Base-by-base conservation (phyloP, 805 yeast genomes). In the Wickerhamiella brachini region DNA sequence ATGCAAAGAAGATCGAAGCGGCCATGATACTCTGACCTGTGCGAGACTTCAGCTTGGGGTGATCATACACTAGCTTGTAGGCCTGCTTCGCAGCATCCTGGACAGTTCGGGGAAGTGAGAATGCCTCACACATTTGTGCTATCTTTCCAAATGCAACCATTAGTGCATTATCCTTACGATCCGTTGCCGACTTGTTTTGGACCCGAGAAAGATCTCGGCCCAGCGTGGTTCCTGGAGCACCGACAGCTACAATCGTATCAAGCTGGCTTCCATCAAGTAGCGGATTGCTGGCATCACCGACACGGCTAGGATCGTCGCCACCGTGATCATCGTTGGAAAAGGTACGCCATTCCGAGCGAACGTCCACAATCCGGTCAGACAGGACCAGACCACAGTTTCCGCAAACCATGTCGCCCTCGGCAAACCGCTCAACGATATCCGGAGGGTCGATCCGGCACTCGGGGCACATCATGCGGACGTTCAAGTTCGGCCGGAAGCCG, bases 291-390 rank as follows among this genome's bases (percentile, higher is more conserved):
- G 97, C 97, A 64, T 89, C 97, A 67, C 98, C 98, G 56, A 90
- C 98, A 85, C 98, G 97, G 57, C 93, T 82, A 4, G 98, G 98
- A 66, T 90, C 98, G 67, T 88, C 97, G 60, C 95, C 95, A 59
- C 90, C 93, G 66, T 90, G 97, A 67, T 90, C 98, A 66, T 90
- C 98, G 64, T 93, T 93, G 53, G 94, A 83, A 66, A 90, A 90
- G 2, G 98, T 93, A 72, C 98, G 85, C 98, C 98, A 90, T 72
- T 90, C 98, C 1, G 96, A 86, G 58, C 97, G 75, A 4, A 95
- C 89, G 62, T 90, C 98, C 29, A 90, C 95, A 49, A 90, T 81
- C 56, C 89, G 76, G 64, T 88, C 95, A 59, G 95, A 85, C 22
- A 93, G 75, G 1, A 90, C 97, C 52, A 93, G 72, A 2, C 98